Percentiles rank a stretch among this genome's conserved stretches.
These are phyloP conservation scores for Scheffersomyces segobiensis DNA, from an alignment of 1,139 yeast species.

Conservation along the genomic window DNA sequence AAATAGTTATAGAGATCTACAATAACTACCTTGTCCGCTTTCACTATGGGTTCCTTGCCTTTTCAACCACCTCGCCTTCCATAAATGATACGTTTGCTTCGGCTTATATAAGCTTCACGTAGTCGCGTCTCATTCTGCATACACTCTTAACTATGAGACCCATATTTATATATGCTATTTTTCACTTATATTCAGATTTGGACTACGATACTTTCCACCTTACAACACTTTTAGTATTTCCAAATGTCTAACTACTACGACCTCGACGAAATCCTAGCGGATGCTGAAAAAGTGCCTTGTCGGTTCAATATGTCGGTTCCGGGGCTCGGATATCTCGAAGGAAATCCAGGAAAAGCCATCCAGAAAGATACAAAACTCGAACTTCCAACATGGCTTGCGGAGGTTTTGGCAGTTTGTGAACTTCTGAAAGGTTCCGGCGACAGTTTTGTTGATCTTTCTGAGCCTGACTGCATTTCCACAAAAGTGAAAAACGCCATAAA, in stretches of 20 bases:
- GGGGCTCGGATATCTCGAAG: conserved; percentile 85
- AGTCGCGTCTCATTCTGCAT: neutral
- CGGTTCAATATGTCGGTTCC: conserved; percentile 77
- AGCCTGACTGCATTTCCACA: conserved; percentile 64
- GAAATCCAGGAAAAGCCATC: conserved; percentile 69
- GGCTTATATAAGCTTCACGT: neutral
- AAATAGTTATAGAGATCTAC: neutral
- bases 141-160: neutral
- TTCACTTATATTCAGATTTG: neutral
- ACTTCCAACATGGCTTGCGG: conserved; percentile 89
- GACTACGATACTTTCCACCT: neutral
- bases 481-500: conserved; percentile 80
- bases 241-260: conserved; percentile 56
- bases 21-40: neutral
- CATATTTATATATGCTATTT: neutral
- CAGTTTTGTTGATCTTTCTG: conserved; percentile 66
- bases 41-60: neutral
- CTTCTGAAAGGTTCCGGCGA: conserved; percentile 38
- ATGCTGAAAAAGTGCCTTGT: conserved; percentile 69
- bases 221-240: neutral
- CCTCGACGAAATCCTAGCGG: conserved; percentile 86
- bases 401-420: conserved; percentile 63
- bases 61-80: neutral
- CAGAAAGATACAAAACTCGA: conserved; percentile 68
- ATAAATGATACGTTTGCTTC: neutral